Conservation (phyloP, 805 yeast genomes). For the Tetrapisispora namnaoensis region DNA sequence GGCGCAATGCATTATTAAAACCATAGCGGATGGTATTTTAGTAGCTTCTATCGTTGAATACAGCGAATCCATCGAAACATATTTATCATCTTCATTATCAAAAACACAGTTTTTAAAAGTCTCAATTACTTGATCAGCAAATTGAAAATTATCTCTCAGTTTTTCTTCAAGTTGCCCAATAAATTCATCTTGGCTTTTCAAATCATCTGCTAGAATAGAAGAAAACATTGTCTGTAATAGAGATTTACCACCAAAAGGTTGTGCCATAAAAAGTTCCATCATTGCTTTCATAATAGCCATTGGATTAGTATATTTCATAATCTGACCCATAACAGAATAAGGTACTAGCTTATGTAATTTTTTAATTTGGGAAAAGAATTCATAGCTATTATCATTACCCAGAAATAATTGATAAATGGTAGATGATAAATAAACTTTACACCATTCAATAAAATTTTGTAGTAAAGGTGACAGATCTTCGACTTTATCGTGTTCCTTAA, state of each 20-base stretch:
- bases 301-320: constrained; percentile 79
- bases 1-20: constrained; percentile 18
- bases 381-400: constrained; percentile 74
- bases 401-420: constrained; percentile 72
- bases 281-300: constrained; percentile 69
- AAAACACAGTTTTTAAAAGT: constrained; percentile 28
- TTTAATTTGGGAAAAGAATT: constrained; percentile 58
- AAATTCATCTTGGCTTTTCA: constrained; percentile 49
- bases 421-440: constrained; percentile 73
- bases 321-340: constrained; percentile 63
- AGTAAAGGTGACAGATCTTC: constrained; percentile 57
- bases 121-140: constrained; percentile 19
- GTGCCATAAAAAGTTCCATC: constrained; percentile 76
- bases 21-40: constrained; percentile 20
- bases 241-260: constrained; percentile 58
- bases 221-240: constrained; percentile 67
- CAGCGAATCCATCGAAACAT: constrained; percentile 9
- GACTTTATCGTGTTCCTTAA: constrained; percentile 45
- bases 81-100: constrained; percentile 8
- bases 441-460: constrained; percentile 67
- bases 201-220: constrained; percentile 64
- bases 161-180: constrained; percentile 38
- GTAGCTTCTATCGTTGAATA: constrained; percentile 26
- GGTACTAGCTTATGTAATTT: constrained; percentile 74
- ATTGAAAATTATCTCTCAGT: constrained; percentile 15